Percentiles rank a stretch among this genome's conserved stretches.
phyloP scores from a whole-genome alignment of 768 basidiomycete genomes.

The Auriscalpium vulgare region DNA sequence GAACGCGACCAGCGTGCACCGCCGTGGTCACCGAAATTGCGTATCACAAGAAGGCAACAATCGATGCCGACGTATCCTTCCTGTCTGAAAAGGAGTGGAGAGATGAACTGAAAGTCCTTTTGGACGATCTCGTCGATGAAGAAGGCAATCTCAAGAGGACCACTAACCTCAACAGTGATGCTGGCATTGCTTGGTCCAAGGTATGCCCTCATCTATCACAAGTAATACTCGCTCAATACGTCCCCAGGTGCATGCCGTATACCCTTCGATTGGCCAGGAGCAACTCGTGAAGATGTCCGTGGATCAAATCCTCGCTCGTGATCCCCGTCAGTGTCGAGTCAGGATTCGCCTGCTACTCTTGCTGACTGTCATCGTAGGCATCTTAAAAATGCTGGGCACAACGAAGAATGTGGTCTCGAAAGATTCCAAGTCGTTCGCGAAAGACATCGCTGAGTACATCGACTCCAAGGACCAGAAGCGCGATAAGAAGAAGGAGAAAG shows the following conservation, averaged over 20 bases:
- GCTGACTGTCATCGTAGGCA: conserved; percentile 23
- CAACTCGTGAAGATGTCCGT: conserved; percentile 39
- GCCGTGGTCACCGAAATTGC: conserved; percentile 57
- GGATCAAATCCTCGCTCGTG: conserved; percentile 42
- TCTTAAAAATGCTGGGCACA: conserved; percentile 40
- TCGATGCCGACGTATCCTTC: conserved; percentile 55
- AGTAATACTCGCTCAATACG: conserved; percentile 13
- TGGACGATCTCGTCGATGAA: conserved; percentile 53
- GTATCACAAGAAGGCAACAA: conserved; percentile 45
- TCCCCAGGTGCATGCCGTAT: conserved; percentile 47
- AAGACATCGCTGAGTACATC: conserved; percentile 54
- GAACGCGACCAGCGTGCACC: conserved; percentile 43
- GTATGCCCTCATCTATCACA: conserved; percentile 19
- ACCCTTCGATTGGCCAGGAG: conserved; percentile 44
- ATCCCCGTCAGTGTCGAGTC: conserved; percentile 31
- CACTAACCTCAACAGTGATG: conserved; percentile 49
- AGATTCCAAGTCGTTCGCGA: conserved; percentile 43
- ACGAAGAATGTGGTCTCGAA: conserved; percentile 43
- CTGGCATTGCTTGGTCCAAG: conserved; percentile 57
- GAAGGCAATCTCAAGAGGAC: conserved; percentile 45
- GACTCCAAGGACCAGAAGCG: conserved; percentile 55
- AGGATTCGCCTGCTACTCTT: neutral
- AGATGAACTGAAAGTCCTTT: conserved; percentile 44
- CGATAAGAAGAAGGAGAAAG: conserved; percentile 32
- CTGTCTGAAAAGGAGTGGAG: conserved; percentile 49